Evolutionary conservation across 164 flowering plant genomes (phyloP).

Genomic region (Saururus chinensis): DNA sequence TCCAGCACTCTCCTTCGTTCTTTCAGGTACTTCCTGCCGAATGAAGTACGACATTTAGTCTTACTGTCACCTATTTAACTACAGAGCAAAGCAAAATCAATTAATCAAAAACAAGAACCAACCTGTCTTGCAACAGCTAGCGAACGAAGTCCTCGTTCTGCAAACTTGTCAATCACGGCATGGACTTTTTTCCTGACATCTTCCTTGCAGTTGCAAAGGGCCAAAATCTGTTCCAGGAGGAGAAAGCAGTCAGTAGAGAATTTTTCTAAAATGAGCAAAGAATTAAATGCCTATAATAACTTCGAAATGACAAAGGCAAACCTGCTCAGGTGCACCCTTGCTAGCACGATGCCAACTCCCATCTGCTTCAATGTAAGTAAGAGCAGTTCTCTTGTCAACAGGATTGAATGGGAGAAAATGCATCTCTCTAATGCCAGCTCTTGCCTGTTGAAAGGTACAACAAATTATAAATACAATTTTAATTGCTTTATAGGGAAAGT

Average conservation of each 20-base stretch:
- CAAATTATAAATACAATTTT: no score
- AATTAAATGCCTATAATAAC: no score
- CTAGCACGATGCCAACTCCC: slow-evolving; percentile 37
- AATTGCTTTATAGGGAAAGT: no score
- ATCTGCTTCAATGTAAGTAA: slow-evolving; percentile 28
- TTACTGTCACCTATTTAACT: background rate
- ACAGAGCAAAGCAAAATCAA: background rate
- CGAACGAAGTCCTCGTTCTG: slow-evolving; percentile 34
- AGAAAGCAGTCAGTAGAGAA: background rate
- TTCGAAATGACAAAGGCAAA: background rate
- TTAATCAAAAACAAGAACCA: no score
- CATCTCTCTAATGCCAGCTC: slow-evolving; percentile 28
- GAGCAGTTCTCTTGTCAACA: slow-evolving; percentile 37
- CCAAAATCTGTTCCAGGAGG: slow-evolving; percentile 14
- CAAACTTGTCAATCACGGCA: slow-evolving; percentile 29
- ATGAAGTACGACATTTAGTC: background rate
- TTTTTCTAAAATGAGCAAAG: background rate
- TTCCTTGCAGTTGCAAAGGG: slow-evolving; percentile 27
- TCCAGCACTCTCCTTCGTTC: slow-evolving; percentile 26
- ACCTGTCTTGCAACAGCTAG: slow-evolving; percentile 34
- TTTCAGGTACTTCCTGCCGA: slow-evolving; percentile 27
- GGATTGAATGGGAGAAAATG: slow-evolving; percentile 39
- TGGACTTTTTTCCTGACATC: slow-evolving; percentile 27
- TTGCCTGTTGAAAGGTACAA: slow-evolving; percentile 13
- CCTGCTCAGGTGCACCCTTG: slow-evolving; percentile 42